phyloP scores from a whole-genome alignment of 2,329 filamentous ascomycete species.

The Cytospora piceicola region DNA sequence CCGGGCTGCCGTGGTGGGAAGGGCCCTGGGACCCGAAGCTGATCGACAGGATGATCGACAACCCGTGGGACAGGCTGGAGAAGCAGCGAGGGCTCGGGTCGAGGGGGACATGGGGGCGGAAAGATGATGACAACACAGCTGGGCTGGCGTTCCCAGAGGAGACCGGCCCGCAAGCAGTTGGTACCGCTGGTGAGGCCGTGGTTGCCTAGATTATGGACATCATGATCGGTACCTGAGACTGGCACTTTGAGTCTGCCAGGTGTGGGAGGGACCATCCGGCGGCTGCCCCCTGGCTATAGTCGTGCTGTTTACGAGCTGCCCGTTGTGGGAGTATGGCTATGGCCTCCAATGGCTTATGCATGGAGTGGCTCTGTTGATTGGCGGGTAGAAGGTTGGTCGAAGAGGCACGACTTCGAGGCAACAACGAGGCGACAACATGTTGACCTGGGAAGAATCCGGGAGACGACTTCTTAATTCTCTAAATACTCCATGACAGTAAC shows the following conservation, averaged over 20 bases:
- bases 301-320: not conserved
- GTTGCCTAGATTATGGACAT: not conserved
- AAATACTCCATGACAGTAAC: not conserved
- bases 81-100: slow-evolving; percentile 48
- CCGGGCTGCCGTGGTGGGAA: slow-evolving; percentile 56
- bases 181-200: not conserved
- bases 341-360: too few relatives aligned
- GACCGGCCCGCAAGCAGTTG: not conserved
- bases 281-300: not conserved
- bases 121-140: slow-evolving; percentile 32
- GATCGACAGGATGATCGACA: slow-evolving; percentile 71
- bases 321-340: not conserved
- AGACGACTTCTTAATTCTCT: not conserved
- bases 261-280: not conserved
- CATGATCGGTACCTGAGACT: not conserved
- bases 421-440: not conserved
- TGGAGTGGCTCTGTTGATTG: not conserved
- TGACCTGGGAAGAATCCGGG: not conserved
- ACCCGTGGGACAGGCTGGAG: slow-evolving; percentile 70
- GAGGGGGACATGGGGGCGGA: slow-evolving; percentile 51
- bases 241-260: not conserved
- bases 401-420: not conserved
- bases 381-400: not conserved
- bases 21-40: slow-evolving; percentile 72
- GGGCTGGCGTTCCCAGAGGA: not conserved